phyloP scores from a whole-genome alignment of 805 yeast genomes.

The Candida takata region DNA sequence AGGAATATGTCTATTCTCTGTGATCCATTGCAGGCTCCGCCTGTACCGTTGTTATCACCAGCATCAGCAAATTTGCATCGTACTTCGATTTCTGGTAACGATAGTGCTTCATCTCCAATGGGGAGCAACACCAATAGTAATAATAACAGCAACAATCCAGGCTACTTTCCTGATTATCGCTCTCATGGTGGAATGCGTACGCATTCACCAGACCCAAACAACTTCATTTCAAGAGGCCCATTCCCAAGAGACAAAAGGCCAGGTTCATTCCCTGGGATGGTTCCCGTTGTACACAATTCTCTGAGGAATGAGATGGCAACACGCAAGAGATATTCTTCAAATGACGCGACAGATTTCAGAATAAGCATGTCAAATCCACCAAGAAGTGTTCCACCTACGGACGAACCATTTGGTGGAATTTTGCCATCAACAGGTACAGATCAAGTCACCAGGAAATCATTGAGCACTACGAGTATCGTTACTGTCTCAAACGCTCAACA shows the following conservation, averaged over 20 bases:
- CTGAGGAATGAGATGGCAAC: constrained; percentile 10
- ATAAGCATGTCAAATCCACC: constrained; percentile 16
- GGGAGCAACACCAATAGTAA: too few relatives aligned
- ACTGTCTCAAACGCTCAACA: not conserved
- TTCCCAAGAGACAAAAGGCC: constrained; percentile 16
- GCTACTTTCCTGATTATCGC: constrained; percentile 19
- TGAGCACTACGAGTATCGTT: constrained; percentile 12
- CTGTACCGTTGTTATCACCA: constrained; percentile 10
- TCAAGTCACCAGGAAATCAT: constrained; percentile 11
- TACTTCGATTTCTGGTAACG: constrained; percentile 15
- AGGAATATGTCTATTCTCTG: constrained; percentile 22
- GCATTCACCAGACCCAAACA: constrained; percentile 12
- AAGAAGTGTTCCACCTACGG: constrained; percentile 16
- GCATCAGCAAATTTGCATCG: constrained; percentile 8
- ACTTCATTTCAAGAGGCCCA: constrained; percentile 6
- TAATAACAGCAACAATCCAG: not conserved
- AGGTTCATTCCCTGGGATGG: constrained; percentile 19
- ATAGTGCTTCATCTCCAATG: too few relatives aligned
- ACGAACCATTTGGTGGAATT: constrained; percentile 3
- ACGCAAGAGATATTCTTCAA: constrained; percentile 21
- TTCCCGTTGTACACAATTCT: constrained; percentile 13
- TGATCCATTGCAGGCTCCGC: constrained; percentile 22
- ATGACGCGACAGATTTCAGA: constrained; percentile 13
- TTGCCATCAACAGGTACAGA: constrained; percentile 3
- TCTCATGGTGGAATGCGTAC: constrained; percentile 6